Evolutionary conservation across 805 yeast species (phyloP).

Genomic region (Scheffersomyces amazonensis): DNA sequence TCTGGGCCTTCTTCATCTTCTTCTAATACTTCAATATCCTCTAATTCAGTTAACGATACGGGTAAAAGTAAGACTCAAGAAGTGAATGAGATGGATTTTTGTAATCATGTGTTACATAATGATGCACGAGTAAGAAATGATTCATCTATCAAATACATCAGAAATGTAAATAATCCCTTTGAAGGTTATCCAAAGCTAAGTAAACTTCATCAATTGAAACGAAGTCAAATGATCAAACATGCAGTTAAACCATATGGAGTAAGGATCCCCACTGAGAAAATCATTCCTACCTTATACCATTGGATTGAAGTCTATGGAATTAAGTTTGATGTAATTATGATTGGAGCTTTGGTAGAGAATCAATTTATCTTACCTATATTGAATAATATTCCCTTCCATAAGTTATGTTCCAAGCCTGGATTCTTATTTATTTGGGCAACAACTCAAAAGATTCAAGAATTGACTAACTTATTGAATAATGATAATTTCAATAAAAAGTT

Average conservation of each 20-base stretch:
- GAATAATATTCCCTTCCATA: conserved; percentile 65
- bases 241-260: conserved; percentile 67
- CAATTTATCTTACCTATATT: conserved; percentile 65
- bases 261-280: conserved; percentile 48
- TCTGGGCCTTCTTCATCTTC: neutral
- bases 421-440: conserved; percentile 87
- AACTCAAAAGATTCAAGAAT: conserved; percentile 63
- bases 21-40: neutral
- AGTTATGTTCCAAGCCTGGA: conserved; percentile 80
- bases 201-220: conserved; percentile 62
- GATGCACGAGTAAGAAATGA: conserved; percentile 8
- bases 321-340: conserved; percentile 87
- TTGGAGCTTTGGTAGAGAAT: conserved; percentile 79
- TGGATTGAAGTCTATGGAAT: conserved; percentile 62
- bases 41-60: neutral
- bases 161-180: conserved; percentile 63
- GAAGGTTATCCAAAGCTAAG: conserved; percentile 87
- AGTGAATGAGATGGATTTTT: conserved; percentile 61
- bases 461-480: conserved; percentile 50
- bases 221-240: conserved; percentile 49
- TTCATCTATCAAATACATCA: conserved; percentile 61
- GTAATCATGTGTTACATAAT: conserved; percentile 60
- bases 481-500: conserved; percentile 59
- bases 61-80: neutral
- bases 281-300: conserved; percentile 52